A percentile compares a stretch with the other conserved stretches of the same genome.
These are phyloP conservation scores for Fusarium sp. DNA, from an alignment of 2,329 filamentous ascomycete species.

Conservation along the genomic window DNA sequence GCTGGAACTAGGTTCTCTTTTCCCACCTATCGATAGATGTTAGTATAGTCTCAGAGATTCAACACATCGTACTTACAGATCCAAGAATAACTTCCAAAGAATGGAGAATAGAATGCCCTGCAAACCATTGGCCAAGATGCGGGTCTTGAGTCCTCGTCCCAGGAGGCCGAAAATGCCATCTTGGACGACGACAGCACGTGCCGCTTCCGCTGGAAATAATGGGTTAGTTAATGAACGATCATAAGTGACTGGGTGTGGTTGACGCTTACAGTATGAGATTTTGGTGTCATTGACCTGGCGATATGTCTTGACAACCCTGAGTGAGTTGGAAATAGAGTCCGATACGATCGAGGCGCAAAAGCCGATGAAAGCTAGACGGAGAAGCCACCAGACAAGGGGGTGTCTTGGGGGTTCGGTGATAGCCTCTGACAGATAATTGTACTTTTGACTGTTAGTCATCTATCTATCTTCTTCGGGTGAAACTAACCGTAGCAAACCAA, in stretches of 20 bases:
- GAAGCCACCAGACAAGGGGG: constrained; percentile 57
- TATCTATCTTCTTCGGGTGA: accelerated
- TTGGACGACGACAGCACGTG: constrained; percentile 55
- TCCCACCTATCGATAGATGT: constrained; percentile 1
- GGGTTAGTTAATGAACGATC: not conserved
- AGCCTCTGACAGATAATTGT: constrained; percentile 58
- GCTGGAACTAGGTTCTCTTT: not conserved
- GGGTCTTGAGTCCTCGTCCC: constrained; percentile 61
- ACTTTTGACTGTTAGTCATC: constrained; percentile 52
- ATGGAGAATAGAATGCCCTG: constrained; percentile 63
- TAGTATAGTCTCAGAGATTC: accelerated
- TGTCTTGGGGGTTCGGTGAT: constrained; percentile 58
- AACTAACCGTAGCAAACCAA: constrained; percentile 62
- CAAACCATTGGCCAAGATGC: constrained; percentile 63
- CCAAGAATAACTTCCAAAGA: constrained; percentile 63
- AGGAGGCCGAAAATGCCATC: constrained; percentile 60
- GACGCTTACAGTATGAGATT: constrained; percentile 59
- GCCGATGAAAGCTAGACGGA: constrained; percentile 55
- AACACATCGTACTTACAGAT: constrained; percentile 55
- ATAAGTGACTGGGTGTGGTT: accelerated
- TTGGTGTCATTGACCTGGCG: constrained; percentile 63
- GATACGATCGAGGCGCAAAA: constrained; percentile 62
- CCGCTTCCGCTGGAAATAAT: constrained; percentile 56
- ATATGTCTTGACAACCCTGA: constrained; percentile 64
- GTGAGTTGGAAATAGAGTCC: constrained; percentile 62